Evolutionary conservation across 495 filamentous ascomycete species (phyloP).

Genomic region (Tetracladium setigerum): DNA sequence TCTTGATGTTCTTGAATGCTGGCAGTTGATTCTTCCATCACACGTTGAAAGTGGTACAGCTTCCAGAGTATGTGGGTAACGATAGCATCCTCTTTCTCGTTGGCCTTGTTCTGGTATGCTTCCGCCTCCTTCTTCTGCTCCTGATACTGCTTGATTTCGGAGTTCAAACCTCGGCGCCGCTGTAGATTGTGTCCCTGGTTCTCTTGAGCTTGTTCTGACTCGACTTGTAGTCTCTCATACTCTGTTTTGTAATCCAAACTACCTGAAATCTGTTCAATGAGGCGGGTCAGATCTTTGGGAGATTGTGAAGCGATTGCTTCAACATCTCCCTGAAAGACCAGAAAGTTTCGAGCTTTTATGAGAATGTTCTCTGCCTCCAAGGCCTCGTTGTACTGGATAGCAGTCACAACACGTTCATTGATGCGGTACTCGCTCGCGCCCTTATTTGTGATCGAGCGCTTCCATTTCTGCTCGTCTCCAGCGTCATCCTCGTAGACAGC

Average conservation of each 20-base stretch:
- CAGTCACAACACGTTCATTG: slow-evolving; percentile 82
- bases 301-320: slow-evolving; percentile 96
- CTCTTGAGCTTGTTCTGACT: slow-evolving; percentile 79
- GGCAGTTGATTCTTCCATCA: slow-evolving; percentile 84
- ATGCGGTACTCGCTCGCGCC: slow-evolving; percentile 95
- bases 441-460: slow-evolving; percentile 80
- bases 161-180: slow-evolving; percentile 88
- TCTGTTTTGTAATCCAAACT: slow-evolving; percentile 93
- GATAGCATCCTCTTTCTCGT: slow-evolving; percentile 85
- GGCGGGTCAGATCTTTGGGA: slow-evolving; percentile 83
- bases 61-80: slow-evolving; percentile 97
- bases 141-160: slow-evolving; percentile 94
- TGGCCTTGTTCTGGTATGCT: slow-evolving; percentile 76
- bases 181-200: slow-evolving; percentile 81
- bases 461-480: slow-evolving; percentile 92
- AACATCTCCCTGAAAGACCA: slow-evolving; percentile 98
- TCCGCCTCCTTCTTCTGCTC: slow-evolving; percentile 97
- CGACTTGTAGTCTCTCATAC: slow-evolving; percentile 80
- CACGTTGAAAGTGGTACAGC: slow-evolving; percentile 86
- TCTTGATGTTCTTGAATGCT: slow-evolving; percentile 93
- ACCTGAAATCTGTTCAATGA: slow-evolving; percentile 97
- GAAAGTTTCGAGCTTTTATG: slow-evolving; percentile 95
- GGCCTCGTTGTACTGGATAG: slow-evolving; percentile 87
- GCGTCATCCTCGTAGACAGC: slow-evolving; percentile 98
- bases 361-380: slow-evolving; percentile 92